Evolutionary conservation across 768 basidiomycete species (phyloP).

Genomic region (Pleurotus sapidus): DNA sequence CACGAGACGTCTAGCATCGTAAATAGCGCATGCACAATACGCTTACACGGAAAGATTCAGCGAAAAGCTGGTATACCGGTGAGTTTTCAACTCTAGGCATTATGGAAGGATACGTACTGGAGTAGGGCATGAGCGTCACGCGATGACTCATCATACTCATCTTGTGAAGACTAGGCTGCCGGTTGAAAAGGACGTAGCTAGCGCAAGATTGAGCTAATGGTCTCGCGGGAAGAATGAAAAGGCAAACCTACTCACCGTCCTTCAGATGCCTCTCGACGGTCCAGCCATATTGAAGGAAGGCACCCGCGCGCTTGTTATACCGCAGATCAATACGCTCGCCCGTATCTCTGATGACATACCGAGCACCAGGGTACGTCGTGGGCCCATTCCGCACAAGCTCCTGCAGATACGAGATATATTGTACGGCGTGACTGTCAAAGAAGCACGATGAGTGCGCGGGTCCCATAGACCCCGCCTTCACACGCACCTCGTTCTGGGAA

Average conservation of each 20-base stretch:
- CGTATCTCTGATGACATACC: constrained; percentile 96
- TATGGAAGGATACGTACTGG: constrained; percentile 58
- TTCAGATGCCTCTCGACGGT: constrained; percentile 96
- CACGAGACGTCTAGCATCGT: constrained; percentile 16
- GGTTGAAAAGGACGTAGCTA: constrained; percentile 94
- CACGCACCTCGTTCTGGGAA: constrained; percentile 87
- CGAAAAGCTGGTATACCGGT: constrained; percentile 71
- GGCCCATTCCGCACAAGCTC: constrained; percentile 95
- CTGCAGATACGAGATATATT: constrained; percentile 93
- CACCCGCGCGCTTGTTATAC: constrained; percentile 94
- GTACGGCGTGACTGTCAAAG: constrained; percentile 82
- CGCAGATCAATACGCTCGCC: constrained; percentile 96
- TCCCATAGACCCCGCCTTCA: not conserved
- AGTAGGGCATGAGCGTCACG: constrained; percentile 96
- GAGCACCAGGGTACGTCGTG: constrained; percentile 90
- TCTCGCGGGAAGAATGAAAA: not conserved
- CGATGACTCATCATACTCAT: constrained; percentile 99
- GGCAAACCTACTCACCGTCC: constrained; percentile 87
- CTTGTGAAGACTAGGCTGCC: constrained; percentile 97
- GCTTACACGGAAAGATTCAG: constrained; percentile 93
- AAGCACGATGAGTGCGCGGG: constrained; percentile 8
- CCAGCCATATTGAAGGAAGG: constrained; percentile 97
- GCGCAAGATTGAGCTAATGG: not conserved
- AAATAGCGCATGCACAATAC: constrained; percentile 15
- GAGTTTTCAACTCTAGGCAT: not conserved